Percentiles rank a stretch among this genome's conserved stretches.
Evolutionary conservation across 306 rosid genomes (phyloP).

Genomic region (Herpetospermum pedunculosum): DNA sequence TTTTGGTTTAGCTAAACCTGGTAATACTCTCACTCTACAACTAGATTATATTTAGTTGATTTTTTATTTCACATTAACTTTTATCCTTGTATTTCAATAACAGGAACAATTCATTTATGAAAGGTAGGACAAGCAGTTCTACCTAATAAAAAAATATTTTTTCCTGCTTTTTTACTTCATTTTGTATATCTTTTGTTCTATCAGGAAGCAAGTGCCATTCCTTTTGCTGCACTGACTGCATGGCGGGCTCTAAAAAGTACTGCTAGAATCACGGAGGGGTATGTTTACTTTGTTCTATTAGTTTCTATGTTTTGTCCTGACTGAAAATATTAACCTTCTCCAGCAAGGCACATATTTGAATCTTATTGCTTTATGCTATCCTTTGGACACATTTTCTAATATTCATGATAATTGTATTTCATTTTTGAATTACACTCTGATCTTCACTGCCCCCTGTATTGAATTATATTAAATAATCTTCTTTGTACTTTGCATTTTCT

Average conservation of each 20-base stretch:
- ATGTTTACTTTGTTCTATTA: constrained; percentile 17
- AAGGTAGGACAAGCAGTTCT: background rate
- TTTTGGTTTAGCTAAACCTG: background rate
- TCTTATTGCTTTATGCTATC: background rate
- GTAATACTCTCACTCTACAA: background rate
- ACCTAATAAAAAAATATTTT: background rate
- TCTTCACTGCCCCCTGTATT: background rate
- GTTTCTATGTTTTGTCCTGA: background rate
- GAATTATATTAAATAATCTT: background rate
- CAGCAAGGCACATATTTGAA: background rate
- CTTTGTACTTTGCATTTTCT: background rate
- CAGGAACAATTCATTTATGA: background rate
- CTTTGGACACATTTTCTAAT: background rate
- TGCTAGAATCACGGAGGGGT: constrained; percentile 87
- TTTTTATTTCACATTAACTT: background rate
- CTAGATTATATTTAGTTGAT: background rate
- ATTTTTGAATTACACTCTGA: background rate
- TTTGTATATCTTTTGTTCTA: background rate
- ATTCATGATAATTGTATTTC: background rate
- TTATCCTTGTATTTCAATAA: background rate
- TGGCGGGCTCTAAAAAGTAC: constrained; percentile 92
- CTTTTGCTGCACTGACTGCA: constrained; percentile 96
- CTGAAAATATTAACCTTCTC: background rate
- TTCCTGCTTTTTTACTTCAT: background rate
- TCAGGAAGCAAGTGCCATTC: constrained; percentile 91